Evolutionary conservation across 2,329 filamentous ascomycete species (phyloP), one percentile per base, ranked within the genome.

Genomic region (Beauveria bassiana): DNA sequence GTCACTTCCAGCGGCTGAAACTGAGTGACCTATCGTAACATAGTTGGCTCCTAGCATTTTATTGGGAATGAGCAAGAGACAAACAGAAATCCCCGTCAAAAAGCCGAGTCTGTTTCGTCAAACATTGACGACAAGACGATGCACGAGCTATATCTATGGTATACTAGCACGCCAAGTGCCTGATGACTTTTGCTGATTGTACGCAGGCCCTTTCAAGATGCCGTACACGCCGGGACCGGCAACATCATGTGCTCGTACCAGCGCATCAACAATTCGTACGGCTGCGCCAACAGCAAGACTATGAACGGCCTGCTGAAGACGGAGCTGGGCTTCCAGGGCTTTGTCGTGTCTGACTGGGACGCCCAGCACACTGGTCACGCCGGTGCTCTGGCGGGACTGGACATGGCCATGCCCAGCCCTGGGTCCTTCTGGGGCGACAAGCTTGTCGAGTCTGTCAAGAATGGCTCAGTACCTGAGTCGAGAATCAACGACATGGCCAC

Each of bases 31-130:
- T 7, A 24, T 6, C 0, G 34, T 55, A 6, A 55, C 53, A 4
- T 3, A 18, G 6, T 34, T 6, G 10, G 2, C 12, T 8, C 24
- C 12, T 14, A 92, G 76, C 90, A 93, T 68, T 90, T 80, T 53
- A 78, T 93, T 18, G 81, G 77, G 57, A 92, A 79, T 65, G 91
- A 96, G 73, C 91, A 96, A 71, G 91, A 96, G 71, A 86, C 77
- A 5, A 75, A 79, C 80, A 90, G 80, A 75, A 88, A 74, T 81
- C 88, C 84, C 74, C 82, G 80, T 53, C 31, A 1, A 34, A 70
- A 67, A 16, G 79, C 81, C 5, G 82, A 86, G 65, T 66, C 79
- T 1, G 68, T 82, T 14, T 82, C 79, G 7, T 76, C 80, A 7
- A 87, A 87, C 58, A 79, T 87, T 22, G 83, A 86, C 61, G 85